Base-by-base conservation (phyloP, 2,329 filamentous ascomycete species). In the Fusarium coicis region DNA sequence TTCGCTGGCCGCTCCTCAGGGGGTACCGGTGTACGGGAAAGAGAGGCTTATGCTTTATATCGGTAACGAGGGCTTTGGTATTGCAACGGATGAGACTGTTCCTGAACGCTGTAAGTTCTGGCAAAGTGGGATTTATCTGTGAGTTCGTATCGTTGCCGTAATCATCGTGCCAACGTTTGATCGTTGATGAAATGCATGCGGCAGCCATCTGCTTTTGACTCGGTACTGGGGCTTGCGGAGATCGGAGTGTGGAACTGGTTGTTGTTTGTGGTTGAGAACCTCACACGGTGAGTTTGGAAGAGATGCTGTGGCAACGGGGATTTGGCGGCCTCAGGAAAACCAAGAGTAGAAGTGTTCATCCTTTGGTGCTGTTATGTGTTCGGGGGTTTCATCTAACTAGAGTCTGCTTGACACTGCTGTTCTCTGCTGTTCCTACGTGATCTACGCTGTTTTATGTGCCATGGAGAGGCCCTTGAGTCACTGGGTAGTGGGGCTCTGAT, bases 181-280 rank as follows among this genome's bases (percentile, higher is more conserved):
- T 3, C 0, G 47, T 10, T 5, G 8, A 14, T 4, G n/a, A 7
- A 9, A 12, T 19, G 47, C 5, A 19, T 15, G 4, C 0, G 30
- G 9, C 6, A 52, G 11, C 3, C 9, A 8, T 15, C 30, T 23
- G n/a, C 9, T 7, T 2, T 10, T 19, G 16, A 16, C 47, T 23
- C 15, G n/a, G 47, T 19, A 36, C 11, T 4, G 3, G 6, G 11
- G 12, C 30, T 36, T 4, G 11, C 9, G 0, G 7, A 15, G 30
- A 4, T 52, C 16, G 30, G 11, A 26, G 4, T 8, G 6, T 23
- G 30, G 2, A 5, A 3, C 14, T 15, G 3, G 12, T 6, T 8
- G 12, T 52, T 11, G 49, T 4, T 52, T 36, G 18, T 36, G 6
- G 9, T 26, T 26, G 16, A 15, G 3, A 52, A n/a, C 9, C 8